Conservation (phyloP, 371 early-diverging fungal species). For the Actinomucor elegans region DNA sequence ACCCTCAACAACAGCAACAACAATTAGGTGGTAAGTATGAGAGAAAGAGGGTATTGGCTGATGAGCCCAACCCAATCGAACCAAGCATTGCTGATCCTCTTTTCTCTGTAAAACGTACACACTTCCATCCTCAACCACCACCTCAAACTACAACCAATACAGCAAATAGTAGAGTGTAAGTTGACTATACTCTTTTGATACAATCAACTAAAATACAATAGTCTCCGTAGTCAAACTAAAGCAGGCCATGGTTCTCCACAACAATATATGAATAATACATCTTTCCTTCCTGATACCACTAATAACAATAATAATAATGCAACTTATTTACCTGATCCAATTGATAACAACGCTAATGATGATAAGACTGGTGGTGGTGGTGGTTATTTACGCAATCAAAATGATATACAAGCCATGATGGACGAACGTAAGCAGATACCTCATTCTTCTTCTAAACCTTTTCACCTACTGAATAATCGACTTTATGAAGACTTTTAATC, state of each 20-base stretch:
- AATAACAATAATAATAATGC: constrained; percentile 2
- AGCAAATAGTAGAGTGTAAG: constrained; percentile 38
- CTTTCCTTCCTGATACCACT: constrained; percentile 15
- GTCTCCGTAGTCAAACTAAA: constrained; percentile 42
- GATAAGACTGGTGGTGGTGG: too few relatives aligned
- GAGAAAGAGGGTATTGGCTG: constrained; percentile 25
- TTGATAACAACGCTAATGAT: constrained; percentile 2
- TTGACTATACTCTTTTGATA: neutral
- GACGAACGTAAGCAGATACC: constrained; percentile 15
- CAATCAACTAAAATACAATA: constrained; percentile 8
- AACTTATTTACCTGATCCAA: constrained; percentile 1
- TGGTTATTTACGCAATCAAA: constrained; percentile 3
- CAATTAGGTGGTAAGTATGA: constrained; percentile 35
- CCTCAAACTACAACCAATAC: constrained; percentile 9
- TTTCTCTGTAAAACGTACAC: constrained; percentile 29
- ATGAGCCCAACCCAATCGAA: constrained; percentile 23
- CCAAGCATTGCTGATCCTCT: constrained; percentile 35
- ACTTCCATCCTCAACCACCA: constrained; percentile 21
- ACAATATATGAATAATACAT: constrained; percentile 5
- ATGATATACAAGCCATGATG: constrained; percentile 16
- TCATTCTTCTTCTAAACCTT: constrained; percentile 27
- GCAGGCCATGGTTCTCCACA: constrained; percentile 16
- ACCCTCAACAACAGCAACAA: constrained; percentile 13
- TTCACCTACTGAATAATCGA: constrained; percentile 36
- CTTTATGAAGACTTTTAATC: constrained; percentile 38